Evolutionary conservation across 371 early-diverging fungal genomes (phyloP).

Genomic region (Coemansia sp.): DNA sequence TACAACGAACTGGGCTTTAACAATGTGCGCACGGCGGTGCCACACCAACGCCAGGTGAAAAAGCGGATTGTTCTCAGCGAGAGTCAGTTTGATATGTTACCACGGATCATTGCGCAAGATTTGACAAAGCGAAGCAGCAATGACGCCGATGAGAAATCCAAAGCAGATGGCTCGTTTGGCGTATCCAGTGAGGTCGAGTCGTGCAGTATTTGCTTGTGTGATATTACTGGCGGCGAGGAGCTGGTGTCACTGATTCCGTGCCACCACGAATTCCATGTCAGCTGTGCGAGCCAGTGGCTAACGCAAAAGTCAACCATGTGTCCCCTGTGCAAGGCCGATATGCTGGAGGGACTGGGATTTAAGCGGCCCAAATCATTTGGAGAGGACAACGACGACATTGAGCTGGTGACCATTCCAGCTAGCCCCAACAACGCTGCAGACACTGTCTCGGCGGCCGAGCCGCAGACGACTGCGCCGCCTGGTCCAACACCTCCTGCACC

Average conservation of each 20-base stretch:
- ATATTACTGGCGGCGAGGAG: slow-evolving; percentile 19
- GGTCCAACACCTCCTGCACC: slow-evolving; percentile 1
- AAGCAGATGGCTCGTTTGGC: no score
- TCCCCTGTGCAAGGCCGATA: slow-evolving; percentile 40
- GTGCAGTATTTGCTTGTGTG: slow-evolving; percentile 33
- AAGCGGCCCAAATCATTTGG: slow-evolving; percentile 3
- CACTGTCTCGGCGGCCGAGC: neutral
- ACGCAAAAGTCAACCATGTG: slow-evolving; percentile 37
- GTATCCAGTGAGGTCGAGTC: slow-evolving; percentile 9
- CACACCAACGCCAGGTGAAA: slow-evolving; percentile 10
- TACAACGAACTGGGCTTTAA: neutral
- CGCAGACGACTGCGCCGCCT: neutral
- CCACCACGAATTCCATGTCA: slow-evolving; percentile 33
- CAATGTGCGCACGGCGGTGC: slow-evolving; percentile 8
- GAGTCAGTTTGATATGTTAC: slow-evolving; percentile 35
- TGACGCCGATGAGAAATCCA: neutral
- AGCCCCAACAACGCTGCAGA: neutral
- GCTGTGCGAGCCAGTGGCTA: slow-evolving; percentile 36
- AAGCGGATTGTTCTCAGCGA: slow-evolving; percentile 23
- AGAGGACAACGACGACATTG: slow-evolving; percentile 5
- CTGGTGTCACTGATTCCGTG: slow-evolving; percentile 34
- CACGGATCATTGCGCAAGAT: slow-evolving; percentile 9
- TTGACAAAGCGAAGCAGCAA: neutral
- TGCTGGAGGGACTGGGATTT: slow-evolving; percentile 27
- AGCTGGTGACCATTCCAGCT: slow-evolving; percentile 6